These are phyloP conservation scores for Anisodus tanguticus DNA, from an alignment of 257 asterid genomes.

Conservation along the genomic window DNA sequence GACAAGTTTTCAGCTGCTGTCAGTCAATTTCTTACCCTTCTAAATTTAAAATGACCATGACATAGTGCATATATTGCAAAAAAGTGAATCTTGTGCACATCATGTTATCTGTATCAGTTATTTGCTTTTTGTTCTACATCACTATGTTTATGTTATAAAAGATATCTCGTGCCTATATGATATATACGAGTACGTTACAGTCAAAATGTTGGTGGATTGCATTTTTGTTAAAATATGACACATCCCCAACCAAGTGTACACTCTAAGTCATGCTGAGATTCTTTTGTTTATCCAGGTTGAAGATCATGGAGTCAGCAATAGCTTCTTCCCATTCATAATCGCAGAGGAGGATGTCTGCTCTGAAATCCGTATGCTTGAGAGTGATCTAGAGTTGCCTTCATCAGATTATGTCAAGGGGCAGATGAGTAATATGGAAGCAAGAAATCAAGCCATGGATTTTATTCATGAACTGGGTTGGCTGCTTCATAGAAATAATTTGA, in stretches of 20 bases:
- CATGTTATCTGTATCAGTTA: neutral
- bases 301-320: constrained; percentile 68
- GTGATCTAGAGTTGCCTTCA: constrained; percentile 58
- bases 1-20: constrained; percentile 14
- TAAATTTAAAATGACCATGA: neutral
- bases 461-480: constrained; percentile 86
- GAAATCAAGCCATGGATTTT: constrained; percentile 62
- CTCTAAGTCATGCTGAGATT: constrained; percentile 10
- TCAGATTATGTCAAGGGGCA: constrained; percentile 42
- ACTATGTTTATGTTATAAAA: neutral
- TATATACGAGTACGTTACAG: neutral
- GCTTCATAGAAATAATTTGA: constrained; percentile 58
- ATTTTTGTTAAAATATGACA: neutral
- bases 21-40: neutral
- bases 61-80: neutral
- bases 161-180: neutral
- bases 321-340: constrained; percentile 71
- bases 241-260: constrained; percentile 1
- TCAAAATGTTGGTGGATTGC: neutral
- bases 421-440: constrained; percentile 40
- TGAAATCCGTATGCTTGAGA: constrained; percentile 74
- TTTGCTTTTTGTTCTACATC: neutral
- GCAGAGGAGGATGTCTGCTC: constrained; percentile 71
- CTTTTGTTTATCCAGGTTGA: constrained; percentile 55
- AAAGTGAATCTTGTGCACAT: neutral